These are phyloP conservation scores for Nyssa sinensis DNA, from an alignment of 148 eudicot species.

Conservation along the genomic window DNA sequence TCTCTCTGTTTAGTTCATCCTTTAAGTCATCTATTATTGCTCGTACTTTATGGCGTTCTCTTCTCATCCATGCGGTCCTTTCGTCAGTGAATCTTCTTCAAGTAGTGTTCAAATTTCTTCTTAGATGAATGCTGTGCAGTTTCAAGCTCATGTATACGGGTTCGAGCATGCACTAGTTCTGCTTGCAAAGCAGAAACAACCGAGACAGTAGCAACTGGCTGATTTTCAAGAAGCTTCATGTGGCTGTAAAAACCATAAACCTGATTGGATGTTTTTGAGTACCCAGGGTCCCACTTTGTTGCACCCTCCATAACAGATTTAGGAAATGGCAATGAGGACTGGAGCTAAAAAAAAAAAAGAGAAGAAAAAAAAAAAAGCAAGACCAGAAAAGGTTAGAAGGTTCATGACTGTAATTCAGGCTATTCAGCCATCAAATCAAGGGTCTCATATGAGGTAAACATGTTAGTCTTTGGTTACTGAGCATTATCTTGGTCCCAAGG, in stretches of 20 bases:
- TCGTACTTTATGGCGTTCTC: conserved; percentile 88
- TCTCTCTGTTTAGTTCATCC: conserved; percentile 67
- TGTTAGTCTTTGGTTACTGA: not conserved
- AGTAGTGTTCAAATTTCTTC: conserved; percentile 51
- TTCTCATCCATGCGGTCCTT: conserved; percentile 82
- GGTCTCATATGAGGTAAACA: too few species aligned
- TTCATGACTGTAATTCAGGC: too few species aligned
- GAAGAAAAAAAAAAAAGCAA: not conserved
- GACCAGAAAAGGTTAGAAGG: too few species aligned
- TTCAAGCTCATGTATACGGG: conserved; percentile 45
- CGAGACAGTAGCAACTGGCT: conserved; percentile 34
- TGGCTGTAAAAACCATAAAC: conserved; percentile 19
- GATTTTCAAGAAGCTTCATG: conserved; percentile 32
- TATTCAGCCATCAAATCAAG: too few species aligned
- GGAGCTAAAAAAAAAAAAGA: conserved; percentile 33
- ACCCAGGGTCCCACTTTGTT: conserved; percentile 88
- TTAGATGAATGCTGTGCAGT: conserved; percentile 42
- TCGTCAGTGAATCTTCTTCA: conserved; percentile 82
- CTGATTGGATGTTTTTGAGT: conserved; percentile 36
- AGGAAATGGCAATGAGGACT: conserved; percentile 49
- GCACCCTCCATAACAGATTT: conserved; percentile 89
- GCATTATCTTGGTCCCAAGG: not conserved
- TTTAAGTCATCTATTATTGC: conserved; percentile 76
- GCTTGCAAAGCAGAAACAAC: conserved; percentile 51
- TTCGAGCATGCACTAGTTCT: conserved; percentile 49